Evolutionary conservation across 2,329 filamentous ascomycete species (phyloP).

Genomic region (Arthrobotrys pseudoclavata): DNA sequence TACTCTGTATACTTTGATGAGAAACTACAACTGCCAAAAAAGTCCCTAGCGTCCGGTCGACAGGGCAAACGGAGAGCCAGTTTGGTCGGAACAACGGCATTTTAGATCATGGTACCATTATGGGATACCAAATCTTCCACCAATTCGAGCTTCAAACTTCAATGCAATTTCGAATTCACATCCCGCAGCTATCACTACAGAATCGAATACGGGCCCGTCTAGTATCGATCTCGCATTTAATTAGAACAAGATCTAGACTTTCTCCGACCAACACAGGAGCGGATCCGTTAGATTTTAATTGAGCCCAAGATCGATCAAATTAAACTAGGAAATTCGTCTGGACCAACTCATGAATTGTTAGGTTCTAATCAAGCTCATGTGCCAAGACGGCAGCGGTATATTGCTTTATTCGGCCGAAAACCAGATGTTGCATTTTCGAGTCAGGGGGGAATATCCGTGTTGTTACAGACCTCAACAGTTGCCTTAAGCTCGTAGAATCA

Average conservation of each 20-base stretch:
- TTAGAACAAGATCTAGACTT: neutral
- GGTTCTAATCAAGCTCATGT: constrained; percentile 47
- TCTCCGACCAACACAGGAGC: constrained; percentile 3
- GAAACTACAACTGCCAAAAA: constrained; percentile 29
- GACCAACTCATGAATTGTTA: constrained; percentile 23
- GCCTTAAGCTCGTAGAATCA: neutral
- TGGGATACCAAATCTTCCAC: constrained; percentile 19
- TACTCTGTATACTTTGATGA: constrained; percentile 4
- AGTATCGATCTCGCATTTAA: neutral
- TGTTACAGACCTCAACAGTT: neutral
- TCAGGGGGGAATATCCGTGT: constrained; percentile 12
- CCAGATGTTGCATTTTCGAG: constrained; percentile 30
- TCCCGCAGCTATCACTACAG: neutral
- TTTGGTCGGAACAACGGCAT: constrained; percentile 54
- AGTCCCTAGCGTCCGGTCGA: constrained; percentile 23
- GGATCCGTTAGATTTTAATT: constrained; percentile 1
- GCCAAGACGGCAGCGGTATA: constrained; percentile 51
- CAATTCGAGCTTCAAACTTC: constrained; percentile 10
- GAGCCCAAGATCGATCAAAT: constrained; percentile 2
- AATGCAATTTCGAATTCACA: neutral
- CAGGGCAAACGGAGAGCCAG: constrained; percentile 32
- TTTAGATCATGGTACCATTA: neutral
- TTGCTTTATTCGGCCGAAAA: constrained; percentile 53
- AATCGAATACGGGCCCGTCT: neutral
- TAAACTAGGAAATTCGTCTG: constrained; percentile 3